Base-by-base conservation (phyloP, 129 eudicot genomes). In the Saussurea involucrata region DNA sequence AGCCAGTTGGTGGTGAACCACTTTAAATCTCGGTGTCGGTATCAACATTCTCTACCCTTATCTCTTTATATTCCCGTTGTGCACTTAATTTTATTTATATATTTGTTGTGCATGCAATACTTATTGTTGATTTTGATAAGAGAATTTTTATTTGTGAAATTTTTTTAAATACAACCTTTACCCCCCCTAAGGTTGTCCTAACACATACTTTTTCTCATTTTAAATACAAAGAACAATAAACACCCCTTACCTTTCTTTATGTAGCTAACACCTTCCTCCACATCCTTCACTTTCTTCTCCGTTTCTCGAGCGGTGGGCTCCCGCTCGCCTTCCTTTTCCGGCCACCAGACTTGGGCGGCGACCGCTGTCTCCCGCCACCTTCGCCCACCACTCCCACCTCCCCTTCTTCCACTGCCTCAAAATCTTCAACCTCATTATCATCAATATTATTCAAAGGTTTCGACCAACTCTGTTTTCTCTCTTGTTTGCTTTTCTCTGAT, bases 321-420 rank as follows among this genome's bases (percentile, higher is more conserved):
- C 90, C 87, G 24, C 79, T 83, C 3, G 80, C 81, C 79, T 89
- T 94, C 77, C 97, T 91, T 85, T 91, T 94, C 57, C 74, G 84
- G 36, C 34, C 76, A 74, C 72, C 77, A 4, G 83, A 81, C 83
- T 71, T 81, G 11, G 92, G 92, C 5, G 95, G 95, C 10, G 91
- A 84, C 73, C 65, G 5, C 57, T 66, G 73, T 55, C 44, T 60
- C 44, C 22, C 34, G 17, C 74, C 74, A 66, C 78, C 83, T 12
- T 74, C 76, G 66, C 55, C 83, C 78, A 49, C 49, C 73, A 65
- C 28, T 2, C 75, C 83, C 67, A 86, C 78, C 66, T 82, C 89
- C 12, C 84, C 89, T 82, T 86, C 87, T 68, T 86, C 89, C 78
- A 82, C 84, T 18, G 63, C 49, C 66, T 78, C 84, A 7, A 29